Base-by-base conservation (phyloP, 2,329 filamentous ascomycete species). In the Cladosporium sphaerospermum region DNA sequence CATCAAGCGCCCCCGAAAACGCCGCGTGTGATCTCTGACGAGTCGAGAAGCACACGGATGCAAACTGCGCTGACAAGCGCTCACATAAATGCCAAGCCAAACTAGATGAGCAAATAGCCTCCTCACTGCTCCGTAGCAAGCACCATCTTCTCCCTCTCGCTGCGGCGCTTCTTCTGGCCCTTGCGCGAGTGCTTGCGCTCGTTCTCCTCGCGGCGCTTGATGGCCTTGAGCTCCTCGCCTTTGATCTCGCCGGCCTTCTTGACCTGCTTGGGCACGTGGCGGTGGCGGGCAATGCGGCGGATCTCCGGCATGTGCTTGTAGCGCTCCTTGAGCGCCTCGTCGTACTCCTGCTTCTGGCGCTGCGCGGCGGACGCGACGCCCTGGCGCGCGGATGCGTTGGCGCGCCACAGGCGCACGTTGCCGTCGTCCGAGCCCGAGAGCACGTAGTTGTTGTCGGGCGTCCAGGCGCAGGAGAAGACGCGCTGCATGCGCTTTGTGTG, bases 191-290 rank as follows among this genome's bases (percentile, higher is more conserved):
- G 92, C 70, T 88, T 89, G 60, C 93, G 81, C 72, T 95, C 88
- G 68, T 99, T 99, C 77, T 99, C 93, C 65, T 96, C 88, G 62
- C 84, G 84, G 63, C 89, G 79, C 82, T 95, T 96, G 69, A 96
- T 87, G 33, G 88, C 82, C 71, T 83, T 84, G 63, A 96, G 71
- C 71, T 97, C 93, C 67, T 95, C 89, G 54, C 75, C 75, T 82
- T 99, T 99, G 73, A 97, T 97, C 76, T 96, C 88, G 45, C 80
- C 84, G 3, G 92, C 92, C 81, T 96, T 97, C 84, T 96, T 96
- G 60, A 97, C 83, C 54, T 90, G 83, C 77, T 90, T 89, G 16
- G 93, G 93, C 57, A 96, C 74, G 72, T 97, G 93, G 57, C 93
- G 83, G 71, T 99, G 93, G 49, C 90, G 81, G 64, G 85, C 85